Conservation (phyloP, 805 yeast species). For the Starmerella bombi region DNA sequence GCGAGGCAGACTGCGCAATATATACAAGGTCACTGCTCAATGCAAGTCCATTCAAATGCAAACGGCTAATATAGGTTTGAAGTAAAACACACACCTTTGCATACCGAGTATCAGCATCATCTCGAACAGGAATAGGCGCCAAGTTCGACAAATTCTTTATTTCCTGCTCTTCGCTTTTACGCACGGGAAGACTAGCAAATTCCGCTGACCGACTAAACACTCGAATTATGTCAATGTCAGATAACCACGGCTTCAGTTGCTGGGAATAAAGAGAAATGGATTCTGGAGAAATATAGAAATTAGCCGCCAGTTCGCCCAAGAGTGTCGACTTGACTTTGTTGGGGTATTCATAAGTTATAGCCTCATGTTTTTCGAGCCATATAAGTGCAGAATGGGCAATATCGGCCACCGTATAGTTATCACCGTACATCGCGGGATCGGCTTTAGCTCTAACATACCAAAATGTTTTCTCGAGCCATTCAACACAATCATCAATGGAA, state of each 20-base stretch:
- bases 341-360: slow-evolving; percentile 45
- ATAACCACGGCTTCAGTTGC: slow-evolving; percentile 48
- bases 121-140: slow-evolving; percentile 80
- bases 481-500: slow-evolving; percentile 49
- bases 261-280: slow-evolving; percentile 58
- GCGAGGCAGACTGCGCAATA: slow-evolving; percentile 83
- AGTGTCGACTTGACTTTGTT: slow-evolving; percentile 44
- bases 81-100: slow-evolving; percentile 70
- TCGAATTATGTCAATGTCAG: slow-evolving; percentile 61
- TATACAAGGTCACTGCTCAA: slow-evolving; percentile 86
- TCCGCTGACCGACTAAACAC: slow-evolving; percentile 75
- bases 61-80: slow-evolving; percentile 74
- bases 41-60: slow-evolving; percentile 75
- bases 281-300: slow-evolving; percentile 63
- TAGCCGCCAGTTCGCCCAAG: slow-evolving; percentile 72
- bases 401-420: slow-evolving; percentile 31
- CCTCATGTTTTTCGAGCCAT: slow-evolving; percentile 40
- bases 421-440: slow-evolving; percentile 63
- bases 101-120: slow-evolving; percentile 50
- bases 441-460: slow-evolving; percentile 63
- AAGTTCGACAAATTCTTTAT: slow-evolving; percentile 51
- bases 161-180: slow-evolving; percentile 76
- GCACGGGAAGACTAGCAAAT: slow-evolving; percentile 66
- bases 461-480: slow-evolving; percentile 73
- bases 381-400: slow-evolving; percentile 64